Conservation (phyloP, 768 basidiomycete genomes). For the Pilatotrama ljubarskyi region DNA sequence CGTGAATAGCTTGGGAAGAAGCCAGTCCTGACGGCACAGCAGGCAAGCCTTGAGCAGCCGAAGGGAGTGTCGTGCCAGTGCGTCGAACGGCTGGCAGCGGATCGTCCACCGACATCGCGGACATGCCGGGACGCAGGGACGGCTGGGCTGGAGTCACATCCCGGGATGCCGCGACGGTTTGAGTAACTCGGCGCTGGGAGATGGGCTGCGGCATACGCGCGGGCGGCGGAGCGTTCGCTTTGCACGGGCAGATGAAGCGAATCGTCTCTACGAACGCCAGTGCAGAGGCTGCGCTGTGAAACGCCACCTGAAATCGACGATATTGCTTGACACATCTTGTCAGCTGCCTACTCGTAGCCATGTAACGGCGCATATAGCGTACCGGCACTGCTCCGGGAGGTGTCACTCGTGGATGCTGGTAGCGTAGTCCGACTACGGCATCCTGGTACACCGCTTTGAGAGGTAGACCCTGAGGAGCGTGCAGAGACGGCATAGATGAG, state of each 20-base stretch:
- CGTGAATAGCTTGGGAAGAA: background rate
- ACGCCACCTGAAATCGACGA: slow-evolving; percentile 77
- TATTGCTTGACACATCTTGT: slow-evolving; percentile 49
- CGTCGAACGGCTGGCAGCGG: background rate
- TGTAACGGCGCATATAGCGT: slow-evolving; percentile 12
- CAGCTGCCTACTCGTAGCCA: slow-evolving; percentile 6
- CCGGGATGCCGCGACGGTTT: background rate
- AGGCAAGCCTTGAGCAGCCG: background rate
- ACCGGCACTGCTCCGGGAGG: slow-evolving; percentile 35
- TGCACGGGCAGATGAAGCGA: slow-evolving; percentile 73
- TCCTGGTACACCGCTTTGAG: slow-evolving; percentile 81
- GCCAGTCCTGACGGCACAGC: background rate
- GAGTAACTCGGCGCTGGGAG: background rate
- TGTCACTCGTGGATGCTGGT: slow-evolving; percentile 51
- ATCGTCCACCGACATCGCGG: background rate
- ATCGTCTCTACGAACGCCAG: slow-evolving; percentile 62
- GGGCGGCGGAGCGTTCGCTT: slow-evolving; percentile 46
- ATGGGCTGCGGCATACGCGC: slow-evolving; percentile 3
- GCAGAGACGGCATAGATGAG: slow-evolving; percentile 44
- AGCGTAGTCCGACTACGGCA: slow-evolving; percentile 71
- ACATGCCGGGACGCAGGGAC: background rate
- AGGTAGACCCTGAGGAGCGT: slow-evolving; percentile 57
- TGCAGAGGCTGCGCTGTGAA: slow-evolving; percentile 49
- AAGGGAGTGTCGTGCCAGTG: background rate
- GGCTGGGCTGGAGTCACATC: background rate